Evolutionary conservation across 2,329 filamentous ascomycete species (phyloP).

Genomic region (Thielaviopsis euricoi): DNA sequence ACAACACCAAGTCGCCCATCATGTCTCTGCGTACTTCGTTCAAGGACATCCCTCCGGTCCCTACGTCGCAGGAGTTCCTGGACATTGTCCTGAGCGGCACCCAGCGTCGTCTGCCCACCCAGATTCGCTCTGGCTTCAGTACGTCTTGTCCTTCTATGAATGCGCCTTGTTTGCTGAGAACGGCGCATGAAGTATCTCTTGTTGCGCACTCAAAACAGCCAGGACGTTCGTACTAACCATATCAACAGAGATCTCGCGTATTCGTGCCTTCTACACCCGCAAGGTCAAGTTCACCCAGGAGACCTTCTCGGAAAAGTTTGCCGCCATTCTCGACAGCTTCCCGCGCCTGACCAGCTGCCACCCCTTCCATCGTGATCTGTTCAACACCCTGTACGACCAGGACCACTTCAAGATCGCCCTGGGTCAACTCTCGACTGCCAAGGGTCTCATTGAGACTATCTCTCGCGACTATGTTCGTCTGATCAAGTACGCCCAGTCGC

Average conservation of each 20-base stretch:
- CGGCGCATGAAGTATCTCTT: not conserved
- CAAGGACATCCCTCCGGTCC: conserved; percentile 74
- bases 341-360: conserved; percentile 88
- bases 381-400: conserved; percentile 97
- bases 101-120: conserved; percentile 81
- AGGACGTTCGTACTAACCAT: conserved; percentile 1
- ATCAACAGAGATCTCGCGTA: conserved; percentile 11
- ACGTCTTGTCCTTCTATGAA: conserved; percentile 20
- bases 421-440: conserved; percentile 87
- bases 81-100: conserved; percentile 93
- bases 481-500: conserved; percentile 75
- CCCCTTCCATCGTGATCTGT: conserved; percentile 65
- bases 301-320: conserved; percentile 89
- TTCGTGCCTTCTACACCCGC: conserved; percentile 68
- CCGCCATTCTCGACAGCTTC: conserved; percentile 80
- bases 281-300: conserved; percentile 98
- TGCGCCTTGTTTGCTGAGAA: not conserved
- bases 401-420: conserved; percentile 96
- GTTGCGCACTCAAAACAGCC: not conserved
- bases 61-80: conserved; percentile 86
- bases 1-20: conserved; percentile 4
- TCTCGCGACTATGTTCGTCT: conserved; percentile 91
- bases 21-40: conserved; percentile 31
- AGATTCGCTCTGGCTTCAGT: conserved; percentile 91
- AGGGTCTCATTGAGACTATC: conserved; percentile 91